These are phyloP conservation scores for Orbilia oligospora DNA, from an alignment of 2,329 filamentous ascomycete genomes.

Conservation along the genomic window DNA sequence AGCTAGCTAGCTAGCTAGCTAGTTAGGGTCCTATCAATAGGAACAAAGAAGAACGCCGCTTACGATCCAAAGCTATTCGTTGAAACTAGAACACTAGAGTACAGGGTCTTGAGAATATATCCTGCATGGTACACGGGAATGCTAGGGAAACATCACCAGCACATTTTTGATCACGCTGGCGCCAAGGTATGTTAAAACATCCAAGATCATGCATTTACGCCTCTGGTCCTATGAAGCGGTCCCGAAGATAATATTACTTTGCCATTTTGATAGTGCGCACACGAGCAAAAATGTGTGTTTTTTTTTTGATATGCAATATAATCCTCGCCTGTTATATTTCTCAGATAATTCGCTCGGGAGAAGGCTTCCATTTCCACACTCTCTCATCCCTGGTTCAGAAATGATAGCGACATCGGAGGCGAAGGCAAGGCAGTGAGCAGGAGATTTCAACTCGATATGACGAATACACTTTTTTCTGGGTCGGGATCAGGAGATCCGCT, in stretches of 20 bases:
- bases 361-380: constrained; percentile 9
- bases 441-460: constrained; percentile 21
- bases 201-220: constrained; percentile 16
- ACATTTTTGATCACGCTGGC: constrained; percentile 16
- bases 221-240: background rate
- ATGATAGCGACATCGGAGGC: constrained; percentile 38
- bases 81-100: background rate
- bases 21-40: background rate
- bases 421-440: background rate
- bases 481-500: constrained; percentile 14
- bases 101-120: constrained; percentile 14
- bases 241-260: background rate
- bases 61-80: constrained; percentile 7
- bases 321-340: background rate
- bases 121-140: constrained; percentile 7
- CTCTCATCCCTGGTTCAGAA: background rate
- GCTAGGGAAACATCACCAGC: background rate
- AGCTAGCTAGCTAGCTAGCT: background rate
- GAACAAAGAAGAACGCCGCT: background rate
- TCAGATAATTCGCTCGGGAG: constrained; percentile 6
- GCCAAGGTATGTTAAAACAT: constrained; percentile 16
- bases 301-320: constrained; percentile 16
- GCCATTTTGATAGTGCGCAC: background rate
- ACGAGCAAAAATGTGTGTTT: constrained; percentile 14
- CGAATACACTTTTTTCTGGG: background rate